A percentile compares a stretch with the other conserved stretches of the same genome.
phyloP scores from a whole-genome alignment of 768 basidiomycete genomes.

The Terana coerulea region DNA sequence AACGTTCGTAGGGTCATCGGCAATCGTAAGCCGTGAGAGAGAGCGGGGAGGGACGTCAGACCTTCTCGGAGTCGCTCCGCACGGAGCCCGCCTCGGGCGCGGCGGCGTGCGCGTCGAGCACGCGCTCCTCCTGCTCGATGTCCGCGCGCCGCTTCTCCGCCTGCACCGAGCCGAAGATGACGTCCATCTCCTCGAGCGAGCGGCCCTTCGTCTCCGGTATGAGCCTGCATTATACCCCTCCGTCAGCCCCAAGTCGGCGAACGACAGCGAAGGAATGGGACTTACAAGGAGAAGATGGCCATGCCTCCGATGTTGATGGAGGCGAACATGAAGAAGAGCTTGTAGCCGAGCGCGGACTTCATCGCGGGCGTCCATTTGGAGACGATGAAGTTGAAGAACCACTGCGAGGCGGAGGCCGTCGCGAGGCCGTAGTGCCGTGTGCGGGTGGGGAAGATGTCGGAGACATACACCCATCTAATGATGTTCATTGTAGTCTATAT shows the following conservation, averaged over 20 bases:
- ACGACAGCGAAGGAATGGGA: not conserved
- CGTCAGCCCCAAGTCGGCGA: constrained; percentile 30
- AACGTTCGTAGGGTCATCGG: not conserved
- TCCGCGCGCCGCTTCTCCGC: constrained; percentile 50
- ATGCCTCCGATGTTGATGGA: constrained; percentile 71
- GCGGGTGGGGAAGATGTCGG: constrained; percentile 85
- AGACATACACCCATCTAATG: constrained; percentile 43
- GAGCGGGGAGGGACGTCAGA: not conserved
- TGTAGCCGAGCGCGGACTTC: constrained; percentile 59
- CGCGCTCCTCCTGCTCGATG: constrained; percentile 43
- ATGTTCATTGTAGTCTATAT: not conserved
- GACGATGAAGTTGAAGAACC: constrained; percentile 79
- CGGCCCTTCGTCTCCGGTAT: constrained; percentile 41
- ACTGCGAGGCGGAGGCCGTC: constrained; percentile 72
- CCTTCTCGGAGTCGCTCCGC: constrained; percentile 7
- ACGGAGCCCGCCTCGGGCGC: constrained; percentile 7
- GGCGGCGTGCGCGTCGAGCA: constrained; percentile 1
- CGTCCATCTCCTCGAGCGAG: constrained; percentile 50
- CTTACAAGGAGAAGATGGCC: constrained; percentile 63
- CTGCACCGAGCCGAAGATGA: constrained; percentile 55
- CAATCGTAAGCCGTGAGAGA: not conserved
- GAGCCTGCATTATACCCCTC: constrained; percentile 34
- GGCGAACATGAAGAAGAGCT: constrained; percentile 76
- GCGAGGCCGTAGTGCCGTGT: constrained; percentile 80
- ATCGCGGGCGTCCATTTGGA: constrained; percentile 68